These are phyloP conservation scores for Wickerhamiella parazyma DNA, from an alignment of 805 yeast species.

Conservation along the genomic window DNA sequence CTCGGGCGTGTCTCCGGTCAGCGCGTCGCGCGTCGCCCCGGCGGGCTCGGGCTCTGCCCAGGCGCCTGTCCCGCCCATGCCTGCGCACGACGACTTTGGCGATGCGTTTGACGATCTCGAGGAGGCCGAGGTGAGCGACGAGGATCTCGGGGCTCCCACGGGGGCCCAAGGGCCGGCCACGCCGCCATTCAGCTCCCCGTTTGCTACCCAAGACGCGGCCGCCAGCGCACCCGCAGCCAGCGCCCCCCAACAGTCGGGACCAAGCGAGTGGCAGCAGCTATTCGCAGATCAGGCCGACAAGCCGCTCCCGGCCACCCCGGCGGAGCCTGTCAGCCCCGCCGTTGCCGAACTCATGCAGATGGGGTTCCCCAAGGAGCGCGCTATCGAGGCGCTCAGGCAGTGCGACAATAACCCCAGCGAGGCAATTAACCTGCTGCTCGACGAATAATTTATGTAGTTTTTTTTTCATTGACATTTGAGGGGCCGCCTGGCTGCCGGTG, in stretches of 20 bases:
- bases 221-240: too few species aligned
- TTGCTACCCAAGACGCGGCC: too few species aligned
- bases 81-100: slow-evolving; percentile 20
- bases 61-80: slow-evolving; percentile 10
- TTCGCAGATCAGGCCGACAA: slow-evolving; percentile 49
- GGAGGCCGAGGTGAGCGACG: slow-evolving; percentile 24
- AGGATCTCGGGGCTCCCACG: not conserved
- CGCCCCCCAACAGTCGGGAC: slow-evolving; percentile 16
- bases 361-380: slow-evolving; percentile 68
- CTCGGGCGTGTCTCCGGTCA: slow-evolving; percentile 5
- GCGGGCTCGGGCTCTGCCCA: not conserved
- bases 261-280: slow-evolving; percentile 87
- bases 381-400: slow-evolving; percentile 51
- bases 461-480: too few species aligned
- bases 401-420: slow-evolving; percentile 66
- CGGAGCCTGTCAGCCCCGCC: slow-evolving; percentile 28
- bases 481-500: too few species aligned
- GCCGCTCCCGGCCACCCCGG: not conserved
- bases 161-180: too few species aligned
- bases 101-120: slow-evolving; percentile 26
- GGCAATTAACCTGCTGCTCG: slow-evolving; percentile 78
- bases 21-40: slow-evolving; percentile 3
- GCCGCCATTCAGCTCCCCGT: too few species aligned
- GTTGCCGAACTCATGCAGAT: slow-evolving; percentile 71
- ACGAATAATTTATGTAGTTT: slow-evolving; percentile 22